Evolutionary conservation across 2,329 filamentous ascomycete species (phyloP), one percentile per base, ranked within the genome.

Genomic region (Nemania sp.): DNA sequence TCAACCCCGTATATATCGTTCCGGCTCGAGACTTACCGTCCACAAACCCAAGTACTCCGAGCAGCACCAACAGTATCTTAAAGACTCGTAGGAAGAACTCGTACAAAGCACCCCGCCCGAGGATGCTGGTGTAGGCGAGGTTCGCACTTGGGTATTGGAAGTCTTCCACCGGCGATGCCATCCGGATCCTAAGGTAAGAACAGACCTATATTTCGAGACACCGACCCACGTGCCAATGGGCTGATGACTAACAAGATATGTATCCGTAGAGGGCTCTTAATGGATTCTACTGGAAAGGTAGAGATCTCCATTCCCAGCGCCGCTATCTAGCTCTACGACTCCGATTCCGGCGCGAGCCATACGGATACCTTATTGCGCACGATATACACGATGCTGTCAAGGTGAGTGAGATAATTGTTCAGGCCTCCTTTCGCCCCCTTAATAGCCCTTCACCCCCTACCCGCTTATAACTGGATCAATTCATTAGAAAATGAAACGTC

Each of bases 331-430:
- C 60, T n/a, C 66, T 71, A 15, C 67, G 72, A 43, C 58, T 71
- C 22, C 71, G 71, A 11, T 70, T 76, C n/a, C 69, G 72, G 5
- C 18, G 63, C 18, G 73, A 76, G 52, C 68, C 72, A 1, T 70
- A 73, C 26, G 70, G 72, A 1, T 65, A 67, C 15, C 55, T 70
- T 54, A 72, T 75, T 27, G 73, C 73, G 13, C 70, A 72, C 35
- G 74, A 76, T 26, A 71, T 76, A 29, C 69, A 66, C 27, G 73
- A 76, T 49, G 72, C 74, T 55, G 58, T 69, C 38, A 69, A 70
- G 62, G 71, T 67, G 20, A 63, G 62, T 60, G 4, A 11, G 4
- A 24, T 6, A 11, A n/a, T 32, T 13, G 22, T 15, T 4, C 22
- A 13, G 18, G 5, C 22, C 13, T 13, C n/a, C 2, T n/a, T 15